These are phyloP conservation scores for Tylopilus balloui DNA, from an alignment of 768 basidiomycete species.

Conservation along the genomic window DNA sequence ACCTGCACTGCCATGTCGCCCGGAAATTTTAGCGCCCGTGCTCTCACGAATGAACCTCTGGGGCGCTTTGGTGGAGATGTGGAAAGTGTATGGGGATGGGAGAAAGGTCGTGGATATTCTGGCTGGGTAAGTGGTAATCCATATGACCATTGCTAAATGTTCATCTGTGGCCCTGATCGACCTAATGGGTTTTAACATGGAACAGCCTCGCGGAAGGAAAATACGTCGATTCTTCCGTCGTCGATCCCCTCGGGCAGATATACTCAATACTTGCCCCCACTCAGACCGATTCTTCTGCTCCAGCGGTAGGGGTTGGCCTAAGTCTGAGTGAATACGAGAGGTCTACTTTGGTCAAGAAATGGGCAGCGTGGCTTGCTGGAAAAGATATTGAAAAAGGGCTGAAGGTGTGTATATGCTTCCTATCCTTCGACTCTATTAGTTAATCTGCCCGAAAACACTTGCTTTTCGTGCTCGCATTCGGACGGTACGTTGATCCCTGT, in stretches of 20 bases:
- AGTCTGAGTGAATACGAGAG: constrained; percentile 34
- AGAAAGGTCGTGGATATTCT: constrained; percentile 23
- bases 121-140: constrained; percentile 20
- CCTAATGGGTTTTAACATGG: background rate
- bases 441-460: background rate
- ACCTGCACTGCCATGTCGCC: constrained; percentile 16
- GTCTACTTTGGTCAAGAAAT: constrained; percentile 61
- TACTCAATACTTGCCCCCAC: constrained; percentile 22
- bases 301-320: background rate
- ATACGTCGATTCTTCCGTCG: constrained; percentile 20
- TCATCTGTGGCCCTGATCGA: background rate
- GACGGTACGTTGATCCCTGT: background rate
- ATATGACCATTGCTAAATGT: background rate
- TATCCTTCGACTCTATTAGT: background rate
- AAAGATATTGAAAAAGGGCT: constrained; percentile 67
- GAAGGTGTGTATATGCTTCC: constrained; percentile 42
- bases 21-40: constrained; percentile 16
- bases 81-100: constrained; percentile 20
- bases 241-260: constrained; percentile 27
- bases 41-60: constrained; percentile 19
- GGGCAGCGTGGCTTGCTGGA: constrained; percentile 78
- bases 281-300: constrained; percentile 4
- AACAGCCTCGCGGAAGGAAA: constrained; percentile 27
- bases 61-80: constrained; percentile 27
- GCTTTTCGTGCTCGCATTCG: background rate